These are phyloP conservation scores for Brettanomyces nanus DNA, from an alignment of 805 yeast species.

Conservation along the genomic window DNA sequence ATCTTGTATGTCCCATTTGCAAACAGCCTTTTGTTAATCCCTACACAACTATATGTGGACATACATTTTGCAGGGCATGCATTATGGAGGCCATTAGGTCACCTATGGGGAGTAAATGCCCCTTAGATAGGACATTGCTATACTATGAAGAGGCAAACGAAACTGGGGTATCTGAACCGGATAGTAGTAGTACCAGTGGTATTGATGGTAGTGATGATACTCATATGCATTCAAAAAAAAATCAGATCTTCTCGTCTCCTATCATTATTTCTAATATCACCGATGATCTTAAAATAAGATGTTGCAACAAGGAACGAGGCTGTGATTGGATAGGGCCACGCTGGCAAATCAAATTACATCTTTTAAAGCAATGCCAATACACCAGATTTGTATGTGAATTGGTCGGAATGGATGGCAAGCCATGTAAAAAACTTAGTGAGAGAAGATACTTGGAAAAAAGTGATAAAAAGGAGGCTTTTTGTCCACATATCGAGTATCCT, in stretches of 20 bases:
- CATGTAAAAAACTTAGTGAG: slow-evolving; percentile 16
- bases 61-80: slow-evolving; percentile 56
- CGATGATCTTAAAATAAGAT: slow-evolving; percentile 50
- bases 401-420: slow-evolving; percentile 7
- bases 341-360: slow-evolving; percentile 50
- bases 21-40: slow-evolving; percentile 57
- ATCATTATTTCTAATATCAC: slow-evolving; percentile 49
- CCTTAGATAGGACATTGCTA: slow-evolving; percentile 50
- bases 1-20: slow-evolving; percentile 53
- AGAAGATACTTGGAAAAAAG: slow-evolving; percentile 9
- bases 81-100: slow-evolving; percentile 37
- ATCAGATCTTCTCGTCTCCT: slow-evolving; percentile 43
- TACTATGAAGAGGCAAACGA: slow-evolving; percentile 1
- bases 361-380: slow-evolving; percentile 30
- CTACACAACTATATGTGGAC: slow-evolving; percentile 57
- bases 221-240: slow-evolving; percentile 5
- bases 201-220: slow-evolving; percentile 7
- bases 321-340: slow-evolving; percentile 50
- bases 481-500: slow-evolving; percentile 31
- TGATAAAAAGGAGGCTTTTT: slow-evolving; percentile 10
- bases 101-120: slow-evolving; percentile 37
- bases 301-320: slow-evolving; percentile 45
- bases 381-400: slow-evolving; percentile 31
- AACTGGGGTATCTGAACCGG: background rate
- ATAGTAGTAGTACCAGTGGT: background rate